A percentile compares a stretch with the other conserved stretches of the same genome.
These are phyloP conservation scores for Hypoxylon sp. DNA, from an alignment of 2,329 filamentous ascomycete species.

Conservation along the genomic window DNA sequence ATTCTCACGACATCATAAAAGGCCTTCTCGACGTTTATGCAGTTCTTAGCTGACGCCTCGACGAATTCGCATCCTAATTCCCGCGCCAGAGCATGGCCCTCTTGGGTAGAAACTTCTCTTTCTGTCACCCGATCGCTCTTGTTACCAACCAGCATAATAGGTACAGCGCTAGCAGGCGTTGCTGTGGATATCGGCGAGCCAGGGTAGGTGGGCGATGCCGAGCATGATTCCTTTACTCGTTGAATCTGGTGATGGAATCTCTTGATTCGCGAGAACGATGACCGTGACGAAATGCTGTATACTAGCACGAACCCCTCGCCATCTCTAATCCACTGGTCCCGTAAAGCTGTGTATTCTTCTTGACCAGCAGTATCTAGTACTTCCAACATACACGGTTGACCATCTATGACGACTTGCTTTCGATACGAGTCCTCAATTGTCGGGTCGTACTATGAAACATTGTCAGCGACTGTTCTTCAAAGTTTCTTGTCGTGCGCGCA, in stretches of 20 bases:
- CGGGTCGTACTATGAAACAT: slow-evolving; percentile 77
- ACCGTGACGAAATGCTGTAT: slow-evolving; percentile 97
- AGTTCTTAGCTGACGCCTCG: slow-evolving; percentile 97
- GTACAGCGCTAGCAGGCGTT: slow-evolving; percentile 77
- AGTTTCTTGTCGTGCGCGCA: slow-evolving; percentile 22
- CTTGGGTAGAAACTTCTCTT: slow-evolving; percentile 95
- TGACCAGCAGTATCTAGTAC: slow-evolving; percentile 97
- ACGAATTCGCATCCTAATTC: slow-evolving; percentile 97
- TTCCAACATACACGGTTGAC: slow-evolving; percentile 96
- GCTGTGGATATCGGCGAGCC: slow-evolving; percentile 78
- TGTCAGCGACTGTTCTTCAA: slow-evolving; percentile 37
- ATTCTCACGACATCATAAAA: slow-evolving; percentile 98
- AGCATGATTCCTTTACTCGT: slow-evolving; percentile 92
- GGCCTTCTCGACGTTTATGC: slow-evolving; percentile 97
- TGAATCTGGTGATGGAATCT: slow-evolving; percentile 98
- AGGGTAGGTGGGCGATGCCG: slow-evolving; percentile 81
- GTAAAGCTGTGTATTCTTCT: slow-evolving; percentile 96
- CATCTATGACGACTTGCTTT: slow-evolving; percentile 93
- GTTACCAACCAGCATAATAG: slow-evolving; percentile 98
- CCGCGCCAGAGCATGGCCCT: slow-evolving; percentile 91
- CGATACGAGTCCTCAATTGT: slow-evolving; percentile 91
- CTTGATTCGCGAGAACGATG: slow-evolving; percentile 94
- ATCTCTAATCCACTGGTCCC: slow-evolving; percentile 98
- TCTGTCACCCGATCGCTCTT: slow-evolving; percentile 98
- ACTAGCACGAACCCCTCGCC: slow-evolving; percentile 98